phyloP scores from a whole-genome alignment of 257 asterid genomes.

The Linaria vulgaris region DNA sequence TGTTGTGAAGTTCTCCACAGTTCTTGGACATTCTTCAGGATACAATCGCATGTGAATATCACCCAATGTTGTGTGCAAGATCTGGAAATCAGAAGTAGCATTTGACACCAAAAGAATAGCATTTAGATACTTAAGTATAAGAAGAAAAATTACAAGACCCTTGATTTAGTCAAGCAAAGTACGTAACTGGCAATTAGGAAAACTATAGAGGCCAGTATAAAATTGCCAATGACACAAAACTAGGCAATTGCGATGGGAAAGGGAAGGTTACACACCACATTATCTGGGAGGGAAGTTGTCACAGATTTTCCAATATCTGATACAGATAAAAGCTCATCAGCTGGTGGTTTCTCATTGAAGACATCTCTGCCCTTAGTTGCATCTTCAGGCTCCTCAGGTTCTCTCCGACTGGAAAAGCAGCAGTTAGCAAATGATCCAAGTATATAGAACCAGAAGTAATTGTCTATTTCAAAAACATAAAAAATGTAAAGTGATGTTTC shows the following conservation, averaged over 20 bases:
- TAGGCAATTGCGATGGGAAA: conserved; percentile 13
- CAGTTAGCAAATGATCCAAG: conserved; percentile 24
- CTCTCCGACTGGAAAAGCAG: conserved; percentile 67
- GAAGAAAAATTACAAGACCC: conserved; percentile 5
- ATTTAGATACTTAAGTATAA: conserved; percentile 2
- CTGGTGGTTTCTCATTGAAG: conserved; percentile 93
- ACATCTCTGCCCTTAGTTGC: conserved; percentile 97
- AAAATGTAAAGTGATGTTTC: conserved; percentile 5
- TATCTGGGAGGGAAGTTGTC: conserved; percentile 91
- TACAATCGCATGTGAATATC: conserved; percentile 89
- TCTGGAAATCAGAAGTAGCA: conserved; percentile 42
- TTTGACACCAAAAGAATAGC: neutral
- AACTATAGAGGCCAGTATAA: conserved; percentile 5
- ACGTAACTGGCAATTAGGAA: neutral
- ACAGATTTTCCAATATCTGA: conserved; percentile 88
- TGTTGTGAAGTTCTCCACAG: conserved; percentile 96
- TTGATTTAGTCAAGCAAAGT: neutral
- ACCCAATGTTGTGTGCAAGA: conserved; percentile 95
- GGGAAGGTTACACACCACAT: conserved; percentile 60
- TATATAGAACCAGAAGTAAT: conserved; percentile 1
- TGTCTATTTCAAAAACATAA: neutral
- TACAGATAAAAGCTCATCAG: conserved; percentile 92
- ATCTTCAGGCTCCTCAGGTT: conserved; percentile 99
- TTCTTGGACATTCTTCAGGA: conserved; percentile 98
- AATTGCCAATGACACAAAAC: conserved; percentile 1